Conservation (phyloP, 352 stramenopile species). For the Globisporangium apiculatum region DNA sequence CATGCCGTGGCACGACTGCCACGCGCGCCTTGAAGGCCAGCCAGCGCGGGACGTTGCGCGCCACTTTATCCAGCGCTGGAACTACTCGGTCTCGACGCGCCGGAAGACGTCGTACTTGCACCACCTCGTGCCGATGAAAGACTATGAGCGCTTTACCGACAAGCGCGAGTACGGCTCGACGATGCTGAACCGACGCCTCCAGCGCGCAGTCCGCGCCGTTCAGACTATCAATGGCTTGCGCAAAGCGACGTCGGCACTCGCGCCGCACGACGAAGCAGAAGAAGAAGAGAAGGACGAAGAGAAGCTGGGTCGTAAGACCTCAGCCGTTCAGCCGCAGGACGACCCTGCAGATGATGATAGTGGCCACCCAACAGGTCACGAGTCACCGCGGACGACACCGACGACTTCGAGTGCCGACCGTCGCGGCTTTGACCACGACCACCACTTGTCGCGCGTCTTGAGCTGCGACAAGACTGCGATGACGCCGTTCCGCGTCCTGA, state of each 20-base stretch:
- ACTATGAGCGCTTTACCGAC: slow-evolving; percentile 28
- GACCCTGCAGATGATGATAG: neutral
- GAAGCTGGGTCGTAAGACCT: neutral
- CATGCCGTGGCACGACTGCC: slow-evolving; percentile 85
- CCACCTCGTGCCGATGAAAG: slow-evolving; percentile 73
- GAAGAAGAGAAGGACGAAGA: slow-evolving; percentile 6
- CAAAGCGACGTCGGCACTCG: slow-evolving; percentile 7
- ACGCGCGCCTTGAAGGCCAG: slow-evolving; percentile 74
- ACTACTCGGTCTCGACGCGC: slow-evolving; percentile 78
- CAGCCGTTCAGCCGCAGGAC: neutral
- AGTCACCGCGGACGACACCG: neutral
- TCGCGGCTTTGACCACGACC: slow-evolving; percentile 36
- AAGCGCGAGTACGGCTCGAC: slow-evolving; percentile 31
- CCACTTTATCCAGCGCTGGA: slow-evolving; percentile 87
- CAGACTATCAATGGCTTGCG: slow-evolving; percentile 34
- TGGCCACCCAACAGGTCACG: too few relatives aligned
- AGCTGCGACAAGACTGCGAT: slow-evolving; percentile 7
- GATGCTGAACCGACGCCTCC: slow-evolving; percentile 42
- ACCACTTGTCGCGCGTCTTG: slow-evolving; percentile 22
- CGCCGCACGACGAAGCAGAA: slow-evolving; percentile 10
- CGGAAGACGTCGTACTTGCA: slow-evolving; percentile 71
- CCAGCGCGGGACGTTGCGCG: slow-evolving; percentile 73
- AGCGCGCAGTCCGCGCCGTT: slow-evolving; percentile 61
- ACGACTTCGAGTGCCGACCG: neutral
- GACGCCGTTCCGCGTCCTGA: slow-evolving; percentile 15